Base-by-base conservation (phyloP, 2,329 filamentous ascomycete genomes). In the Alternaria triticina region DNA sequence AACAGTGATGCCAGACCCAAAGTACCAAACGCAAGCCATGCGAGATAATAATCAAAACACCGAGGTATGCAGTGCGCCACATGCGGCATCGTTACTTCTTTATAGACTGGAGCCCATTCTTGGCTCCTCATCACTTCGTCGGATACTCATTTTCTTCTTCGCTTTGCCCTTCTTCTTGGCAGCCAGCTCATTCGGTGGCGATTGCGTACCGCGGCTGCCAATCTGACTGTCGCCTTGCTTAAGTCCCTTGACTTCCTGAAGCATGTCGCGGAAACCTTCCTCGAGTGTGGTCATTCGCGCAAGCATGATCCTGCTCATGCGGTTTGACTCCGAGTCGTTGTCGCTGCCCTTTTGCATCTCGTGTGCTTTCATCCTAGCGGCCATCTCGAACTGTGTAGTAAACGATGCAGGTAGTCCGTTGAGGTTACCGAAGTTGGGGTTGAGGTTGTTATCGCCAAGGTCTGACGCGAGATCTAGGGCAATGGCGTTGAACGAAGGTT, bases 261-360 rank as follows among this genome's bases (percentile, higher is more conserved):
- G 87, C n/a, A 97, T 90, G 63, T 97, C 93, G 3, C 91, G 87
- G 78, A 98, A 95, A 13, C 94, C 91, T 80, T 97, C 93, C 77
- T 98, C 94, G 3, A 98, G 85, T 8, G 91, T 95, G 78, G 96
- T 96, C 93, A 97, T 97, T 33, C 93, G 86, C 9, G 93, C 93
- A 49, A 97, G 83, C 80, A 97, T 91, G 49, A 97, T 86, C 59
- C 93, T 88, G 70, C 90, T 87, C 74, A 91, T 79, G 40, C 77
- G 72, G 12, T 75, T 78, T 12, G 69, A 73, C n/a, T 80, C 78
- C 2, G 76, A 76, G 17, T 77, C 72, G 12, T 68, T 70, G 28
- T 76, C 74, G 17, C 66, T 73, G 10, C 58, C 61, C 40, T 72
- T 71, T 17, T 65, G 66, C 36, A 71, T 68, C 49, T 70, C 65